These are phyloP conservation scores for Udeniomyces megalosporus DNA, from an alignment of 768 basidiomycete genomes.

Conservation along the genomic window DNA sequence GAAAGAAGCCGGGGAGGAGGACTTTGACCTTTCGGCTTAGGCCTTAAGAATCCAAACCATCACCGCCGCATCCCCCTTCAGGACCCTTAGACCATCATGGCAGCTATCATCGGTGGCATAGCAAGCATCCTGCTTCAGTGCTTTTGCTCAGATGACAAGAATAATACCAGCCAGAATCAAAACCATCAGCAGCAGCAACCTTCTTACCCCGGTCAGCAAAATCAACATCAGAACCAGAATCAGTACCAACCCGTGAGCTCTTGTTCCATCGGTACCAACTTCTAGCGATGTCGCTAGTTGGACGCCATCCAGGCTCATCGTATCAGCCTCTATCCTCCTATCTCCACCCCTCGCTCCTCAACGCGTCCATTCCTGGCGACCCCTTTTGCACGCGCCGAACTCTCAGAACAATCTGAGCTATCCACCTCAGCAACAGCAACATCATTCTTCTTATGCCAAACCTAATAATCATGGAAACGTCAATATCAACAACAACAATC, in stretches of 20 bases:
- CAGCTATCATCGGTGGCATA: not conserved
- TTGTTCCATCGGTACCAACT: too few species aligned
- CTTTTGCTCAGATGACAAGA: not conserved
- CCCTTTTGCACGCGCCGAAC: not conserved
- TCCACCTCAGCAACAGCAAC: constrained; percentile 10
- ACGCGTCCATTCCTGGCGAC: not conserved
- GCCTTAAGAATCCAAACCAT: too few species aligned
- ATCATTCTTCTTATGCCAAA: constrained; percentile 1
- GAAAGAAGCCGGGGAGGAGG: too few species aligned
- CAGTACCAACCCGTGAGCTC: too few species aligned
- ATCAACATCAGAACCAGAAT: constrained; percentile 1
- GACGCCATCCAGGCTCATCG: not conserved
- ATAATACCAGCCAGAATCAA: not conserved
- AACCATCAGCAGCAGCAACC: constrained; percentile 4
- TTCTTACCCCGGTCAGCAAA: not conserved
- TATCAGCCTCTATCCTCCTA: not conserved
- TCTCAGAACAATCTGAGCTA: not conserved
- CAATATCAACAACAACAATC: not conserved
- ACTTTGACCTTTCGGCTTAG: too few species aligned
- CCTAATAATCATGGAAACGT: too few species aligned
- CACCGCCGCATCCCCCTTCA: too few species aligned
- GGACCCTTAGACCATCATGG: not conserved
- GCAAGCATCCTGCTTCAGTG: not conserved
- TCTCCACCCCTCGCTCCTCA: not conserved
- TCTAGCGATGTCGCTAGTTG: not conserved